These are phyloP conservation scores for Geranium incanum DNA, from an alignment of 441 rosid genomes.

Conservation along the genomic window DNA sequence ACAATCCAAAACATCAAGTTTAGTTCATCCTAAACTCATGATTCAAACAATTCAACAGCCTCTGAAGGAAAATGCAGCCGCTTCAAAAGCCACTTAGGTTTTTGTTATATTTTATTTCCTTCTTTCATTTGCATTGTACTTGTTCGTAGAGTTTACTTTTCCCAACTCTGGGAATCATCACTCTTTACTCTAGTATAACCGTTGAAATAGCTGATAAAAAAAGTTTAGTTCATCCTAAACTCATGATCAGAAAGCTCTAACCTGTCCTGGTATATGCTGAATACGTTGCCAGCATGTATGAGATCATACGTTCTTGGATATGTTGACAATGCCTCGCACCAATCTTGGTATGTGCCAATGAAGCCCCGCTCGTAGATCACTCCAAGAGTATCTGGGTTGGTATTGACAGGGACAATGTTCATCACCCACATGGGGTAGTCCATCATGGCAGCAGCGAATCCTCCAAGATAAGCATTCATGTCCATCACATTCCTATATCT, in stretches of 20 bases:
- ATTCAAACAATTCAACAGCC: neutral
- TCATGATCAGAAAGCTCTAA: constrained; percentile 16
- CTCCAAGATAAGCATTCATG: constrained; percentile 41
- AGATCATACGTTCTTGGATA: constrained; percentile 71
- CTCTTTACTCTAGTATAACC: too few species aligned
- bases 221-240: too few species aligned
- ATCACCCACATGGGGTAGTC: constrained; percentile 61
- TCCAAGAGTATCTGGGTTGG: constrained; percentile 51
- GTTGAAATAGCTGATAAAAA: too few species aligned
- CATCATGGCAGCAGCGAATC: constrained; percentile 45
- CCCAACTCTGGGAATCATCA: too few species aligned
- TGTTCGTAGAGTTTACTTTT: too few species aligned
- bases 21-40: neutral
- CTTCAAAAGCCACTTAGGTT: too few species aligned
- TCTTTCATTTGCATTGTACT: too few species aligned
- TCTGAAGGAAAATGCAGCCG: too few species aligned
- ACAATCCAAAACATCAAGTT: too few species aligned
- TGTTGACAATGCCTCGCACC: constrained; percentile 73
- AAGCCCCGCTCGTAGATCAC: constrained; percentile 54
- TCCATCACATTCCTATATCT: constrained; percentile 64
- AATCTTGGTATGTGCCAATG: constrained; percentile 58
- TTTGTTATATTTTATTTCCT: too few species aligned
- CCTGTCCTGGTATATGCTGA: constrained; percentile 79
- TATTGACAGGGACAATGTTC: constrained; percentile 53
- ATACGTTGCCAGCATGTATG: constrained; percentile 56